Base-by-base conservation (phyloP, 2,329 filamentous ascomycete species). In the Hypoxylon sp. region DNA sequence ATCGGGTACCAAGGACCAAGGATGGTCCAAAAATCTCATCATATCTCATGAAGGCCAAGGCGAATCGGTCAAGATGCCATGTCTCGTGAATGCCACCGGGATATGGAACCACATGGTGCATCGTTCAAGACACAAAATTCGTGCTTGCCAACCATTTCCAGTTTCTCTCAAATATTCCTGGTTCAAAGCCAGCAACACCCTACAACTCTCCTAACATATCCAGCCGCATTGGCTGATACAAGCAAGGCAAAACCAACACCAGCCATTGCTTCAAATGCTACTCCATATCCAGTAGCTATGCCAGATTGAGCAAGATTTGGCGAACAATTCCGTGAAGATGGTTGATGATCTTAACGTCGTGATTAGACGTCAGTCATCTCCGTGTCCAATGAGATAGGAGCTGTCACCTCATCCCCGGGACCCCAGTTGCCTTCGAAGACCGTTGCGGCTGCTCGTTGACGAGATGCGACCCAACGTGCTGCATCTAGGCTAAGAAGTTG, bases 391-490 rank as follows among this genome's bases (percentile, higher is more conserved):
- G 77, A 79, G 19, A 74, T 78, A 5, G 80, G 79, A 19, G 81
- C 79, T 4, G 80, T 74, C 33, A 83, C 77, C 54, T 85, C 80
- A 58, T 87, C 85, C n/a, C 83, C 90, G 33, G 95, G 95, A 3
- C 96, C 96, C 92, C 94, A 99, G 78, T 93, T 96, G 70, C 96
- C 96, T 82, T 99, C 96, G 74, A 92, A 99, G 59, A 99, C 90
- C 0, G 94, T 98, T n/a, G 96, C 96, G 48, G 94, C 93, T 10
- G 94, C 93, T 61, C 92, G 90, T 61, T 94, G 90, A 69, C 94
- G 90, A 55, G 85, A 83, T 60, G 90, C 87, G 33, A 97, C 91
- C 92, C 96, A 99, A 68, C 86, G 87, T 58, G 97, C 86, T 24
- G 94, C 93, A 53, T 90, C 89, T 1, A 90, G 87, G 50, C 87